Evolutionary conservation across 2,329 filamentous ascomycete species (phyloP).

Genomic region (Dactylellina leptospora): DNA sequence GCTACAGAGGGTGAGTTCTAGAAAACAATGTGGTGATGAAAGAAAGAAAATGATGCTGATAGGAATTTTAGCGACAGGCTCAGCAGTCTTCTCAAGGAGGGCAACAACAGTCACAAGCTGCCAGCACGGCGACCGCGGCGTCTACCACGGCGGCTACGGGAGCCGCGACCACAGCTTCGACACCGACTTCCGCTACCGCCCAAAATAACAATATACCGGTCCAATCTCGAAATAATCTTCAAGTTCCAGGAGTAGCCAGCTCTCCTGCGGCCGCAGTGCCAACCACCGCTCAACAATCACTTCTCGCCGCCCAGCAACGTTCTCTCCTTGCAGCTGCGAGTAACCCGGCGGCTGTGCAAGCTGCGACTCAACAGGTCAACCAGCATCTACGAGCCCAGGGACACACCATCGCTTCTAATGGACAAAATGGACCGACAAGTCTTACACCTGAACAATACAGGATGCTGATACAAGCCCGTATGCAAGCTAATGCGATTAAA

Average conservation of each 20-base stretch:
- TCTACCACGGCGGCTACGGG: not conserved
- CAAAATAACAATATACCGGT: slow-evolving; percentile 25
- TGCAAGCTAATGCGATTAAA: slow-evolving; percentile 44
- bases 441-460: slow-evolving; percentile 48
- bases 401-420: slow-evolving; percentile 36
- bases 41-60: not conserved
- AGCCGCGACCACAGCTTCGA: not conserved
- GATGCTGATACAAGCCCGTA: slow-evolving; percentile 48
- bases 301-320: slow-evolving; percentile 45
- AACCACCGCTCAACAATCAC: slow-evolving; percentile 47
- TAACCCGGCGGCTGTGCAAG: slow-evolving; percentile 35
- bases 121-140: not conserved
- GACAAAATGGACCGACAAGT: slow-evolving; percentile 44
- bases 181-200: not conserved
- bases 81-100: slow-evolving; percentile 2
- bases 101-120: slow-evolving; percentile 6
- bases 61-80: slow-evolving; percentile 25
- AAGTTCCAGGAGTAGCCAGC: slow-evolving; percentile 31
- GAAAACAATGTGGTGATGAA: not conserved
- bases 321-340: slow-evolving; percentile 20
- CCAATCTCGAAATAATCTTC: slow-evolving; percentile 42
- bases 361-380: slow-evolving; percentile 46
- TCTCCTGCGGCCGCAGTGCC: slow-evolving; percentile 34
- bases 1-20: slow-evolving; percentile 64
- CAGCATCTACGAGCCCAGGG: slow-evolving; percentile 42